Percentiles rank a stretch among this genome's conserved stretches.
phyloP scores from a whole-genome alignment of 768 basidiomycete species.

The Lentinula sp. region DNA sequence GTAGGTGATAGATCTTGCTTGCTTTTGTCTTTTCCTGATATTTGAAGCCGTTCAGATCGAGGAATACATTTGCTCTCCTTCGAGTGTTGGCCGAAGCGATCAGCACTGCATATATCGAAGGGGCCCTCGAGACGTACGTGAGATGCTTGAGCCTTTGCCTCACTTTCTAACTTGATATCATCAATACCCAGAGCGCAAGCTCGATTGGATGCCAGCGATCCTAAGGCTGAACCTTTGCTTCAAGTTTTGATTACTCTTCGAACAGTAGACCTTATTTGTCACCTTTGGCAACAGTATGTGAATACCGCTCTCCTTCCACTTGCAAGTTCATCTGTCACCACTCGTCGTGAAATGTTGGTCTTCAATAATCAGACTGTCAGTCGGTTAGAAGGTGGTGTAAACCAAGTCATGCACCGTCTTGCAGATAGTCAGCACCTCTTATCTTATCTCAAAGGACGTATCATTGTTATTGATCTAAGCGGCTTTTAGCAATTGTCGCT shows the following conservation, averaged over 20 bases:
- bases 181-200: slow-evolving; percentile 49
- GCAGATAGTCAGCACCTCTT: slow-evolving; percentile 62
- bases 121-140: slow-evolving; percentile 89
- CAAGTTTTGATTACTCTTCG: slow-evolving; percentile 60
- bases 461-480: background rate
- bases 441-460: background rate
- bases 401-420: slow-evolving; percentile 71
- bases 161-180: background rate
- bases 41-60: slow-evolving; percentile 50
- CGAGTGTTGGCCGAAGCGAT: slow-evolving; percentile 85
- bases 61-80: slow-evolving; percentile 80
- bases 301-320: slow-evolving; percentile 87
- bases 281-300: slow-evolving; percentile 96
- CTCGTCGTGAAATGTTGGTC: slow-evolving; percentile 86
- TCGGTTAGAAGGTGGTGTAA: slow-evolving; percentile 78
- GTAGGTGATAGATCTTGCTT: slow-evolving; percentile 39
- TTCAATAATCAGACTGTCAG: slow-evolving; percentile 88
- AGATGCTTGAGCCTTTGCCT: background rate
- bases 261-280: slow-evolving; percentile 80
- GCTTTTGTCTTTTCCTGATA: slow-evolving; percentile 4
- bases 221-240: slow-evolving; percentile 76
- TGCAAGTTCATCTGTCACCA: slow-evolving; percentile 77
- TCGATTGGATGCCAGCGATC: slow-evolving; percentile 67
- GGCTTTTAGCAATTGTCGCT: slow-evolving; percentile 50
- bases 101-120: slow-evolving; percentile 78